Conservation (phyloP, 2,329 filamentous ascomycete genomes). For the Penicillium sp. region DNA sequence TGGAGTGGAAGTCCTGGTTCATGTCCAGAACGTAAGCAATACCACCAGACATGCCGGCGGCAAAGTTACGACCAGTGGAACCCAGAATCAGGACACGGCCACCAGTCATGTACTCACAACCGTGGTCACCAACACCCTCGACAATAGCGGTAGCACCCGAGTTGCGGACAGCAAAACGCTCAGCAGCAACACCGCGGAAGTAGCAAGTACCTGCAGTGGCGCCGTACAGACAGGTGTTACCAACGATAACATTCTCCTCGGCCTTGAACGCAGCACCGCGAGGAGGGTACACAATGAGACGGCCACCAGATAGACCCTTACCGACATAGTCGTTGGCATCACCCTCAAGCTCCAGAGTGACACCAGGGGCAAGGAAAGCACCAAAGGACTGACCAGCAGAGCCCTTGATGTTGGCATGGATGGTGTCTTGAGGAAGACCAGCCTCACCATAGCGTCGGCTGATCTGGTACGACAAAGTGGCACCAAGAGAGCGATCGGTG, state of each 20-base stretch:
- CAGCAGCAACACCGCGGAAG: constrained; percentile 95
- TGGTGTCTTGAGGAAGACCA: constrained; percentile 86
- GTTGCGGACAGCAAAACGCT: constrained; percentile 95
- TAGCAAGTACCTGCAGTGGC: constrained; percentile 88
- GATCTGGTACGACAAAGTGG: constrained; percentile 93
- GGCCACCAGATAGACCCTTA: constrained; percentile 91
- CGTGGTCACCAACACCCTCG: constrained; percentile 93
- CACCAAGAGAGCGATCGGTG: constrained; percentile 90
- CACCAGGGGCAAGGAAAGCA: constrained; percentile 87
- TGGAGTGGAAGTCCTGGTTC: constrained; percentile 82
- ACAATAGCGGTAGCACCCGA: constrained; percentile 95
- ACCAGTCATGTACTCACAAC: constrained; percentile 98
- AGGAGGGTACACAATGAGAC: constrained; percentile 89
- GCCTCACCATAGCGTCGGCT: constrained; percentile 88
- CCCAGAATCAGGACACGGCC: constrained; percentile 86
- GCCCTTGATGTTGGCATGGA: constrained; percentile 94
- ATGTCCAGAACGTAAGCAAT: constrained; percentile 94
- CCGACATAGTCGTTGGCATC: constrained; percentile 97
- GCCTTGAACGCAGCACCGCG: constrained; percentile 90
- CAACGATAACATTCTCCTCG: constrained; percentile 91
- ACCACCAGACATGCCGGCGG: constrained; percentile 97
- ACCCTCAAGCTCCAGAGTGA: constrained; percentile 92
- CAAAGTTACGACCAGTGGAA: constrained; percentile 91
- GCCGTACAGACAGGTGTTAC: constrained; percentile 93
- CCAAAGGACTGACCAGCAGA: constrained; percentile 97